phyloP scores from a whole-genome alignment of 1,139 yeast genomes.

The Magnusiomyces suaveolens region DNA sequence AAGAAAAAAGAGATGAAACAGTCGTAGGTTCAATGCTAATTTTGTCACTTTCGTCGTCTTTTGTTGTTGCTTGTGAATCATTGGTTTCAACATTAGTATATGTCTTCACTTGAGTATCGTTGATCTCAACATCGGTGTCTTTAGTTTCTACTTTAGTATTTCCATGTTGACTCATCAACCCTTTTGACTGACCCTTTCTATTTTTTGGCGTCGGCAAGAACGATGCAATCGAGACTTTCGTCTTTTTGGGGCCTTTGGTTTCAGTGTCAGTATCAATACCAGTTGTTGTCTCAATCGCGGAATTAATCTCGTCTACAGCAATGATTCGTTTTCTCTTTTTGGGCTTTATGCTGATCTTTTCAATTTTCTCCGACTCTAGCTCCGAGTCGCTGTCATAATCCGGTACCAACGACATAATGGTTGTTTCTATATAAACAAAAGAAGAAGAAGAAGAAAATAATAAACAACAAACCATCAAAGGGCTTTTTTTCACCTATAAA shows the following conservation, averaged over 20 bases:
- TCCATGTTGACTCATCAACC: not conserved
- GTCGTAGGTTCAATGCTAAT: no score
- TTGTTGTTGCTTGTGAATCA: no score
- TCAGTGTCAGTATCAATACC: not conserved
- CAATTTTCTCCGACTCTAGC: not conserved
- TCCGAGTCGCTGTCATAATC: constrained; percentile 19
- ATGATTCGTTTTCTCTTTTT: not conserved
- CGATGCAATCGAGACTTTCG: constrained; percentile 13
- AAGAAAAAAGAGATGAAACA: no score
- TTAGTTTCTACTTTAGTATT: not conserved
- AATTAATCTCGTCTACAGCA: no score
- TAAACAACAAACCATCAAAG: no score
- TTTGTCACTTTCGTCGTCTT: no score
- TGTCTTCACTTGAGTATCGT: no score
- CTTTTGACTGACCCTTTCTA: constrained; percentile 3
- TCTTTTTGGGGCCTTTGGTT: not conserved
- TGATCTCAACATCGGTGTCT: no score
- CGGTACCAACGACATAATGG: constrained; percentile 18
- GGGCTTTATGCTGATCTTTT: not conserved
- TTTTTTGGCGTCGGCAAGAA: constrained; percentile 16
- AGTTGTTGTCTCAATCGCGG: not conserved
- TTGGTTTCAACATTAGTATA: no score
- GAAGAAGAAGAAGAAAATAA: no score
- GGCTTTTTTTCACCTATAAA: not conserved
- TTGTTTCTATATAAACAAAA: not conserved